phyloP scores from a whole-genome alignment of 257 asterid species.

The Ocimum tenuiflorum region DNA sequence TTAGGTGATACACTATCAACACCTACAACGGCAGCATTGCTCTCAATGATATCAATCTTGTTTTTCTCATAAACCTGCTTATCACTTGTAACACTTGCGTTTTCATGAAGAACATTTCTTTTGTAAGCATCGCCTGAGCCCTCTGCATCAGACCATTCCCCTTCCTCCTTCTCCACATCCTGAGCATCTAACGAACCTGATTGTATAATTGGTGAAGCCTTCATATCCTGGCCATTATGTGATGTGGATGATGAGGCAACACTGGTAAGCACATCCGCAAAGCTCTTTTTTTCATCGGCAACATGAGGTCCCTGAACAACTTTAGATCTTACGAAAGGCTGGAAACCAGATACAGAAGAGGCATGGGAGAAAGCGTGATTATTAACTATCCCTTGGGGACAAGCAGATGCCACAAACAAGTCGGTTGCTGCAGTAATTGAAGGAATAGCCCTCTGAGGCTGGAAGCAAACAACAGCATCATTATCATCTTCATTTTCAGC shows the following conservation, averaged over 20 bases:
- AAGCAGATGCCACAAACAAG: slow-evolving; percentile 48
- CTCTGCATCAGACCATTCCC: slow-evolving; percentile 99
- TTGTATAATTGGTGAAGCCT: slow-evolving; percentile 35
- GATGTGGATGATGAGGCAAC: slow-evolving; percentile 35
- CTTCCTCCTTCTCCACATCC: slow-evolving; percentile 86
- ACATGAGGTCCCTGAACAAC: slow-evolving; percentile 35
- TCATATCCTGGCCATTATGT: slow-evolving; percentile 33
- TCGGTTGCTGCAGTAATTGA: slow-evolving; percentile 58
- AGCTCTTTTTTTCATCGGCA: slow-evolving; percentile 30
- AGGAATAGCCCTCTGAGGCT: slow-evolving; percentile 91
- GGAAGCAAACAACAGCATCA: slow-evolving; percentile 55
- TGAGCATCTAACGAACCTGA: slow-evolving; percentile 33
- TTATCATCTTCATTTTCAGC: slow-evolving; percentile 69
- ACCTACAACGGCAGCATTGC: slow-evolving; percentile 21
- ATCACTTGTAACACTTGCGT: slow-evolving; percentile 32
- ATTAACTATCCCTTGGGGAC: slow-evolving; percentile 75
- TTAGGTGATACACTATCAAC: slow-evolving; percentile 28
- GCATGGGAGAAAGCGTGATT: slow-evolving; percentile 91
- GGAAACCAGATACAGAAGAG: slow-evolving; percentile 90
- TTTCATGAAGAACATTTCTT: slow-evolving; percentile 29
- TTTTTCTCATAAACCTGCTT: slow-evolving; percentile 41
- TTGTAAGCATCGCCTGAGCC: slow-evolving; percentile 46
- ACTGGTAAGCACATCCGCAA: slow-evolving; percentile 22
- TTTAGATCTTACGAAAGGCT: slow-evolving; percentile 81
- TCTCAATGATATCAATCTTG: slow-evolving; percentile 28